Evolutionary conservation across 345 rosid genomes (phyloP), one percentile per base, ranked within the genome.

Genomic region (Camelina laxa): DNA sequence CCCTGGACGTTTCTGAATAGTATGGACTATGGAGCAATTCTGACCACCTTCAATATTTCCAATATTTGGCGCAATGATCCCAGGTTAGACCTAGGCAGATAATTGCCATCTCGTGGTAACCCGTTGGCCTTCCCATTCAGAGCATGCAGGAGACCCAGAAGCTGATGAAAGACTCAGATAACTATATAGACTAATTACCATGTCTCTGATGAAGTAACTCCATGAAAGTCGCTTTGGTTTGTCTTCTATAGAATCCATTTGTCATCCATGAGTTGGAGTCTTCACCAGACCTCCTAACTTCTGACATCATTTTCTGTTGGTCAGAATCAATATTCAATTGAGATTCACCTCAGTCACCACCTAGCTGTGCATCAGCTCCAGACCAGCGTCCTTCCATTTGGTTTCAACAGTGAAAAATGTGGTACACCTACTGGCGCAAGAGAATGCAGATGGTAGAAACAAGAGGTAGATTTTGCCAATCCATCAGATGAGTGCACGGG

Each of bases 171-270:
- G 50, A 60, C 45, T 48, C 82, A 80, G 89, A 84, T 74, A 66
- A 87, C 82, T 78, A 80, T 30, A 39, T 45, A 33, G 84, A 75
- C 72, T 73, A 79, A 84, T 56, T 78, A 54, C 72, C 80, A 56
- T 61, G 60, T 22, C 78, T 81, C 51, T 67, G 81, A 39, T 65
- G 73, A 60, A 81, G 74, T 27, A 74, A 55, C 16, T 83, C 75
- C 81, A 79, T 70, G 70, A 71, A 67, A 64, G 63, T 68, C 24
- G 77, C 78, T 73, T 81, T 20, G 88, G 77, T 45, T 85, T 89
- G n/a, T 86, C 95, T 80, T 86, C 85, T 70, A 79, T 12, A 81
- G 83, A 27, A 83, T 77, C 77, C 87, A 76, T 80, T 78, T 69
- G 83, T 5, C 65, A 83, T 20, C 61, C 80, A 83, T 69, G 65